Base-by-base conservation (phyloP, 805 yeast genomes). In the Ogataea angusta region DNA sequence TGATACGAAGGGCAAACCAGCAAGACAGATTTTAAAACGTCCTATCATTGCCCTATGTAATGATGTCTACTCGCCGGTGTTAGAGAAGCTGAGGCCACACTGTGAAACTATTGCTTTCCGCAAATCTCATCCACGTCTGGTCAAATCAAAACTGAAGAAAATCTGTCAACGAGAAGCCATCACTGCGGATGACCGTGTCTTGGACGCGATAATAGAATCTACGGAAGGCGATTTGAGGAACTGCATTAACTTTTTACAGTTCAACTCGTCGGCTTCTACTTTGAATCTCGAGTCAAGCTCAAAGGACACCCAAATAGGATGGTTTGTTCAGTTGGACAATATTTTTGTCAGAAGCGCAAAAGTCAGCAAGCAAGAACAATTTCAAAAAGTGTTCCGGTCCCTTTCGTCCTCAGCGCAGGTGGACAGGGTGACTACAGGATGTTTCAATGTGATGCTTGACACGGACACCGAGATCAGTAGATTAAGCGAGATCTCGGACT, bases 1-100 rank as follows among this genome's bases (percentile, higher is more conserved):
- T 25, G 48, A 51, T 16, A 43, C 52, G 17, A 51, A 55, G 27
- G 49, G 54, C 15, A 60, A 53, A 25, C 60, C 56, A 16, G 31
- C 15, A 19, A 40, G 41, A 18, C 47, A 64, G 25, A 62, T 80
- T 5, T 60, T 93, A 30, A 68, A 72, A 52, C 72, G 98, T 49
- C 98, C 98, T 1, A 87, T 93, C 14, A 86, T 91, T 39, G 90
- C 95, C 30, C 78, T 93, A 41, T 95, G 97, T 59, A 93, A 91
- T 56, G 95, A 93, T 55, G 71, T 85, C 2, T 89, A 85, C 59
- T 75, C 86, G 0, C 76, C 80, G 3, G 77, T 85, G 1, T 67
- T 91, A 62, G 95, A 87, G 38, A 79, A 77, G 42, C 66, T 91
- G 45, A 76, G 91, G 46, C 82, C 83, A 0, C 64, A 72, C 44